Evolutionary conservation across 2,329 filamentous ascomycete genomes (phyloP), one percentile per base, ranked within the genome.

Genomic region (Phoma herbarum): DNA sequence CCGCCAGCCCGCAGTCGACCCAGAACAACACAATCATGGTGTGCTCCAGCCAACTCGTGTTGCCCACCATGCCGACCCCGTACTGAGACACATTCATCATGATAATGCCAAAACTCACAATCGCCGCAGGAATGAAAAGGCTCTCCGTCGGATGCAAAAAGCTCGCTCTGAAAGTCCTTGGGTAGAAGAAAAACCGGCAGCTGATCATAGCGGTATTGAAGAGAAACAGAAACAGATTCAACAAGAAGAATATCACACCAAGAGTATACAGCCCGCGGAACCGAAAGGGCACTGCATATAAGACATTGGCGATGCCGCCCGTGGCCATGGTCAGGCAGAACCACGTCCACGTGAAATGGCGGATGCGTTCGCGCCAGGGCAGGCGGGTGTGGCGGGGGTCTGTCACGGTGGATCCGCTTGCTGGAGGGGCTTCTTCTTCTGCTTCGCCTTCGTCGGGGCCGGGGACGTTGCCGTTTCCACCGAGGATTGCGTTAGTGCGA

Each of bases 131-230:
- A 16, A 92, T 87, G 72, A 94, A 95, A 0, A 94, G 81, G 10
- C 87, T 90, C 72, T 96, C 92, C 0, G 89, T 88, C 12, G 91
- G 90, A 77, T 94, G 91, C 7, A 87, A 80, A 59, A 95, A 89
- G 0, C 90, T 92, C 14, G 85, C 82, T 57, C 83, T 83, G 71
- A 94, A 91, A 9, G 88, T 91, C 18, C 88, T 86, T 0, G 90
- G 90, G 56, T 88, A 87, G 65, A 85, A 82, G 66, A 84, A 84
- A 74, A 96, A 95, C 20, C 91, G 86, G 10, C 87, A 77, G 10
- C 85, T 82, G 35, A 94, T 85, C 66, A 92, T 82, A 47, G 82
- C 70, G 71, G 86, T 87, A 64, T 92, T 91, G 65, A 92, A 80
- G 28, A 93, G 86, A 39, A 92, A 92, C 22, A 93, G 81, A 2